Conservation (phyloP, 192 early-diverging fungal genomes). For the Podila epigama region DNA sequence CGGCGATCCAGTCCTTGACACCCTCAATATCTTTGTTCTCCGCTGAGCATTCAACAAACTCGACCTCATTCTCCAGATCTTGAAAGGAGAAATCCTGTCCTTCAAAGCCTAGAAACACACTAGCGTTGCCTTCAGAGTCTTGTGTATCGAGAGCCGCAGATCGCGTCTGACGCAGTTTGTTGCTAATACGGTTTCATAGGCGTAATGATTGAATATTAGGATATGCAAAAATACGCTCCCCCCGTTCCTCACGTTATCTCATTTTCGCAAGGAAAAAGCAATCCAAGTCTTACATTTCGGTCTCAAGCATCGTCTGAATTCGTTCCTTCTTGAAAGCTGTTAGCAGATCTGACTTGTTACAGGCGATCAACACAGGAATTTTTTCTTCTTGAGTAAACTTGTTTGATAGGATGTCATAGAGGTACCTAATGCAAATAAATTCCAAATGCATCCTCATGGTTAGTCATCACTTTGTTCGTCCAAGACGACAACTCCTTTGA, state of each 20-base stretch:
- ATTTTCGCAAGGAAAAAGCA: slow-evolving; percentile 30
- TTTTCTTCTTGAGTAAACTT: slow-evolving; percentile 60
- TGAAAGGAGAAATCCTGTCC: slow-evolving; percentile 83
- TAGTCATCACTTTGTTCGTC: too few species aligned
- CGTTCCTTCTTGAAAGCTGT: slow-evolving; percentile 71
- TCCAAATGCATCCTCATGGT: too few species aligned
- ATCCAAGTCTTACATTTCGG: slow-evolving; percentile 73
- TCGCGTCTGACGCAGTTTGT: slow-evolving; percentile 69
- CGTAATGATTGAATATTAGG: too few species aligned
- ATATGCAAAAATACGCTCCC: too few species aligned
- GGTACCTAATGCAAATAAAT: slow-evolving; percentile 41
- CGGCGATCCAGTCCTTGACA: slow-evolving; percentile 70
- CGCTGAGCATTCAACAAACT: slow-evolving; percentile 71
- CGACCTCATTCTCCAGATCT: slow-evolving; percentile 74
- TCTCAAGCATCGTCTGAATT: slow-evolving; percentile 74
- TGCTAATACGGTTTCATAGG: slow-evolving; percentile 54
- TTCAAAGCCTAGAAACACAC: slow-evolving; percentile 81
- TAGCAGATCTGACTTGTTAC: slow-evolving; percentile 86
- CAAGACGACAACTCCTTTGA: too few species aligned
- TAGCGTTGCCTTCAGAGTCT: slow-evolving; percentile 65
- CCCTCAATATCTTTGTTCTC: slow-evolving; percentile 62
- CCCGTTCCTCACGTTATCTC: too few species aligned
- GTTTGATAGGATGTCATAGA: slow-evolving; percentile 84
- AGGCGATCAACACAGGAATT: slow-evolving; percentile 75
- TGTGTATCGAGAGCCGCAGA: slow-evolving; percentile 72